Evolutionary conservation across 331 rosid genomes (phyloP), one percentile per base, ranked within the genome.

Genomic region (Quercus tomentella): DNA sequence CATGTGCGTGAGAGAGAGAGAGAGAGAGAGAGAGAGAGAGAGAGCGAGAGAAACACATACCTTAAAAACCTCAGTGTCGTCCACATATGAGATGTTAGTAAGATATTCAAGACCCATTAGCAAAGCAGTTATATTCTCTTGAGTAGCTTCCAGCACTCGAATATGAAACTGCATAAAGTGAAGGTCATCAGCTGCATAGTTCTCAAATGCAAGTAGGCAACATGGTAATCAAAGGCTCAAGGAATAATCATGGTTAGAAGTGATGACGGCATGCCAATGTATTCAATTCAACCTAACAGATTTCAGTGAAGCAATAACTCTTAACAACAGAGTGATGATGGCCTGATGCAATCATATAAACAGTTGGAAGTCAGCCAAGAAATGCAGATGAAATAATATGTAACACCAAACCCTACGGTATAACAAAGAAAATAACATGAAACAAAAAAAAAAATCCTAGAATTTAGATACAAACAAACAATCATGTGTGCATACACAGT

Each of bases 21-120:
- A n/a, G n/a, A n/a, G n/a, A 6, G 21, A 25, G 73, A 15, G 62
- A 15, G 75, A 49, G 4, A 9, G 52, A 2, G 69, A 17, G 17
- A 26, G 31, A 20, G 15, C n/a, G 16, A 23, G n/a, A 70, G 70
- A 58, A 11, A 54, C 35, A 65, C 43, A 67, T 82, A 93, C 99
- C 99, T 96, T 96, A 70, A 96, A 96, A 74, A 96, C 99, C 82
- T 96, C 99, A 0, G 97, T 96, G 81, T 95, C 99, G 51, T 93
- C 99, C 54, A 95, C 99, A 58, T 90, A 95, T n/a, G 99, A 95
- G 78, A 95, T 96, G 91, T 86, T 93, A 70, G 90, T 89, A 65
- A 96, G 94, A 88, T 96, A 96, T 88, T 96, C 98, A 72, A 96
- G 97, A 75, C 99, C 99, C 93, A 87, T 37, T 9, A 93, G 87